phyloP scores from a whole-genome alignment of 768 basidiomycete genomes.

The Auricularia auricula-judae region DNA sequence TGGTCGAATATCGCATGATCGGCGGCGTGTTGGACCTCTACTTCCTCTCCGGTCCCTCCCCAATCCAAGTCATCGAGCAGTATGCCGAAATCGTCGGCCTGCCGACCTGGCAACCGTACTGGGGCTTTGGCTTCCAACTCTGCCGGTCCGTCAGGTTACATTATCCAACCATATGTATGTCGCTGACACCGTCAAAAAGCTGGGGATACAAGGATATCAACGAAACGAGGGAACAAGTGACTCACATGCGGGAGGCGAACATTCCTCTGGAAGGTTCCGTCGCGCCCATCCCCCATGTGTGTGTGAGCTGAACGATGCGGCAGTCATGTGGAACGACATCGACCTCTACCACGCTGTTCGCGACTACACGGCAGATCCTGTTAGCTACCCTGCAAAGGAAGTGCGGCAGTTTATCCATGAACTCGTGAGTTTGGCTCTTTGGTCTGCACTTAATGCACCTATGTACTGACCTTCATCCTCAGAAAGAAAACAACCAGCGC shows the following conservation, averaged over 20 bases:
- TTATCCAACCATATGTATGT: too few relatives aligned
- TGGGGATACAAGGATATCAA: slow-evolving; percentile 44
- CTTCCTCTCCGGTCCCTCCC: slow-evolving; percentile 26
- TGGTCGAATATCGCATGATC: slow-evolving; percentile 62
- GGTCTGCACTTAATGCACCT: too few relatives aligned
- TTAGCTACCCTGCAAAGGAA: slow-evolving; percentile 46
- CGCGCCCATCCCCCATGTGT: neutral
- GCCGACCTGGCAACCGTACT: slow-evolving; percentile 61
- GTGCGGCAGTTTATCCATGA: slow-evolving; percentile 42
- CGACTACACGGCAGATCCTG: slow-evolving; percentile 60
- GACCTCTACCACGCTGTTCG: slow-evolving; percentile 59
- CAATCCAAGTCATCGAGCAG: slow-evolving; percentile 55
- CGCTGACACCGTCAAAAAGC: slow-evolving; percentile 19
- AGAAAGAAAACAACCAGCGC: slow-evolving; percentile 38
- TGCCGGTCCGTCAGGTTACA: neutral
- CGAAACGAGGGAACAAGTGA: slow-evolving; percentile 44
- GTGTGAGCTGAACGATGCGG: neutral
- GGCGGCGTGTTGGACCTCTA: slow-evolving; percentile 40
- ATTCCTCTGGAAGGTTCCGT: slow-evolving; percentile 64
- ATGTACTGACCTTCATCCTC: neutral
- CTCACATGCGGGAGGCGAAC: slow-evolving; percentile 50
- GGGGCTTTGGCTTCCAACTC: slow-evolving; percentile 73
- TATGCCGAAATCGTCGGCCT: slow-evolving; percentile 56
- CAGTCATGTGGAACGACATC: slow-evolving; percentile 73
- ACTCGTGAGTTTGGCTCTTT: slow-evolving; percentile 29